Base-by-base conservation (phyloP, 1,139 yeast species). In the Yamadazyma siamensis region DNA sequence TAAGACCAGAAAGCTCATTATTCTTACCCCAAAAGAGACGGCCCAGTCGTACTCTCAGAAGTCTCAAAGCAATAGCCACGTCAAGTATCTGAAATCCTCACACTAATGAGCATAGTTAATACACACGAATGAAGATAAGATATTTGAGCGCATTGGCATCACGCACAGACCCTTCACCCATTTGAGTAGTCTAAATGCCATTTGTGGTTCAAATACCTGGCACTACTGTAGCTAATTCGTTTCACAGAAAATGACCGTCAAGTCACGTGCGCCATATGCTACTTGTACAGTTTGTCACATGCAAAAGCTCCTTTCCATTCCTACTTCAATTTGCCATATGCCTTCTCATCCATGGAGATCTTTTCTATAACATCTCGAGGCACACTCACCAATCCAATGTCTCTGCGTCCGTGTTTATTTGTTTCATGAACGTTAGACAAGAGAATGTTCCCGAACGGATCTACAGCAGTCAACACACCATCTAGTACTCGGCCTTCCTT, bases 321-420 rank as follows among this genome's bases (percentile, higher is more conserved):
- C n/a, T n/a, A n/a, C n/a, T n/a, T n/a, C n/a, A n/a, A n/a, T n/a
- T n/a, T n/a, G n/a, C n/a, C n/a, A n/a, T n/a, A n/a, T n/a, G n/a
- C 45, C 31, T 44, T 51, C 20, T 48, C 42, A 26, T 54, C 56
- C 31, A 62, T 47, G 27, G 43, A 46, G 3, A 66, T 48, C 19
- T 43, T 48, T 5, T 32, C 41, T 5, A 67, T 52, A 27, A 58
- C 52, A 3, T 51, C 53, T 37, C 58, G 49, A 1, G 73, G 74
- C 4, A 68, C 60, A 49, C 75, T 68, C n/a, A 66, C 72, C 36
- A 68, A 49, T 0, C 74, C 75, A 28, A 67, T 47, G 30, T 63
- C 67, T 45, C 75, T 49, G 19, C 41, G 44, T 33, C 56, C 43
- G 15, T 64, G 36, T 26, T 46, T 49, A 34, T 60, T 68, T 2